Base-by-base conservation (phyloP, 768 basidiomycete genomes). In the Sutorius australiensis region DNA sequence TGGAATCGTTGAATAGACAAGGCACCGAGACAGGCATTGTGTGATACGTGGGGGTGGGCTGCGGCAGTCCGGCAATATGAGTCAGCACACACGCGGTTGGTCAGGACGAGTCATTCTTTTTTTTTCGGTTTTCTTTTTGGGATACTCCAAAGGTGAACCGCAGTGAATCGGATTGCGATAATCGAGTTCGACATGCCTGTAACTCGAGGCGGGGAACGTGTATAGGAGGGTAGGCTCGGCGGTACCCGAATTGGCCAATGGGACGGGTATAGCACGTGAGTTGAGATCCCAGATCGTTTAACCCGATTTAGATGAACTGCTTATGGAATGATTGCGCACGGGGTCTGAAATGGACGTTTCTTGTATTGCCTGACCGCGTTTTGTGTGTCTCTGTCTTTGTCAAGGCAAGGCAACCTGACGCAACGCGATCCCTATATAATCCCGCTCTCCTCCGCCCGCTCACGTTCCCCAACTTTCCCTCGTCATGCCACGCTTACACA, bases 181-280 rank as follows among this genome's bases (percentile, higher is more conserved):
- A 67, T 67, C 64, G 58, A 53, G 59, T 47, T 14, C 41, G 55
- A 45, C 69, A 68, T 59, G 65, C 66, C 45, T 56, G 14, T 45
- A 48, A 60, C 61, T 64, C 59, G 67, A 70, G 68, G 67, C 48
- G 57, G 48, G 59, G 61, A 70, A 68, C 67, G 67, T 68, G 67
- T 59, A 41, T 48, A 33, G 32, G 32, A 38, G 46, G 44, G 49
- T 48, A 47, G 56, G 52, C 6, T 34, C 46, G 46, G 54, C 36
- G 31, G 40, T 37, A 21, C 61, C 58, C 41, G 45, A 58, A 54
- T 39, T 40, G 55, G 33, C 36, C 32, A 44, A 56, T 16, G 57
- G 48, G 53, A 56, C 46, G 50, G n/a, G 48, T 39, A 46, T 48
- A 43, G 64, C 66, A 66, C 63, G 61, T 61, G 63, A 65, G 56